Conservation (phyloP, 2,329 filamentous ascomycete genomes). For the Chaetomium strumarium region DNA sequence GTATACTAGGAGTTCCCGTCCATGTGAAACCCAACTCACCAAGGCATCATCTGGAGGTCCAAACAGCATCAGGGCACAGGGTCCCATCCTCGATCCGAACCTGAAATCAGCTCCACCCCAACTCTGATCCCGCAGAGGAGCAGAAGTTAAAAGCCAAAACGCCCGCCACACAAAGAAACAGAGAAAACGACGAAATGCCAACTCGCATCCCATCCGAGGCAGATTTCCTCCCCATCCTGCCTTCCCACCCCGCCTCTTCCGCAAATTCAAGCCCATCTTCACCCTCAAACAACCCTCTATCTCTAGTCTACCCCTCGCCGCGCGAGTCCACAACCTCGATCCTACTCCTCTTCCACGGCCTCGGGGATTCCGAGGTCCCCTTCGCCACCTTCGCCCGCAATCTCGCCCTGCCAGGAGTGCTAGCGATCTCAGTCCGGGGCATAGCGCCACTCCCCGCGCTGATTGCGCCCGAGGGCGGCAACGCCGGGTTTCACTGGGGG, state of each 20-base stretch:
- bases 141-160: background rate
- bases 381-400: constrained; percentile 65
- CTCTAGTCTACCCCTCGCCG: constrained; percentile 27
- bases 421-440: constrained; percentile 68
- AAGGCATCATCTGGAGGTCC: no score
- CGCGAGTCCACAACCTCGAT: constrained; percentile 64
- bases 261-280: constrained; percentile 31
- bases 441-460: constrained; percentile 62
- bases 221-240: constrained; percentile 42
- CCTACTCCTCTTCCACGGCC: constrained; percentile 75
- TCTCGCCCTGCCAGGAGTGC: constrained; percentile 69
- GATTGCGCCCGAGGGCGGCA: constrained; percentile 32
- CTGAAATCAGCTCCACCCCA: background rate
- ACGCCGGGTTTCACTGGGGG: constrained; percentile 56
- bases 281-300: background rate
- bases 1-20: no score
- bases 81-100: background rate
- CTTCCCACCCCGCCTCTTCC: constrained; percentile 33
- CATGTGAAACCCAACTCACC: no score
- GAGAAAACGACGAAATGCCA: constrained; percentile 34
- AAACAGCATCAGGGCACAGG: background rate
- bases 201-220: constrained; percentile 45
- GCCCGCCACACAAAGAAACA: background rate
- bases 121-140: background rate
- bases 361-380: constrained; percentile 67